A percentile compares a stretch with the other conserved stretches of the same genome.
These are phyloP conservation scores for Anthracocystis setariae DNA, from an alignment of 1,284 basidiomycete genomes.

Conservation along the genomic window DNA sequence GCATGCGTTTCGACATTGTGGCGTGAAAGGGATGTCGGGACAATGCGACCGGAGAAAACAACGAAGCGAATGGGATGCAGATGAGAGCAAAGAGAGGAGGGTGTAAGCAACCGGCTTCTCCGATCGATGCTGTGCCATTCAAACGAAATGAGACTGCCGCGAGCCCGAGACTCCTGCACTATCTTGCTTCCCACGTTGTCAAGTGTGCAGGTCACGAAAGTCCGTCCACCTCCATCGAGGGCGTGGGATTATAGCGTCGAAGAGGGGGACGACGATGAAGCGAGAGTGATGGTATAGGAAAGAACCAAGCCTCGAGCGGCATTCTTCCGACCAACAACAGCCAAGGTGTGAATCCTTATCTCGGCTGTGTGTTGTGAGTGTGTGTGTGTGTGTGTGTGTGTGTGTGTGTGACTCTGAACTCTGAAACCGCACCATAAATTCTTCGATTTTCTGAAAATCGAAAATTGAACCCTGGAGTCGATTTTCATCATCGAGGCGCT, in stretches of 20 bases:
- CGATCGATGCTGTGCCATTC: background rate
- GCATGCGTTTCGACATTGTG: constrained; percentile 61
- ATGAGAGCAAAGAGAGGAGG: background rate
- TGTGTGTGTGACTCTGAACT: too few species aligned
- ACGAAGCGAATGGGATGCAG: constrained; percentile 6
- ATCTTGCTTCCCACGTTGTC: constrained; percentile 11
- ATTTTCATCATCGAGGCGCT: background rate
- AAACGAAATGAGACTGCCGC: background rate
- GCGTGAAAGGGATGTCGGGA: background rate
- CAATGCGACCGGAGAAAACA: background rate
- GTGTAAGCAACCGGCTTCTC: constrained; percentile 2
- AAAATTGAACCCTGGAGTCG: background rate
- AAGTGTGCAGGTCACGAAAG: constrained; percentile 37
- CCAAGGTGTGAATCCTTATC: too few species aligned
- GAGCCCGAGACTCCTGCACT: constrained; percentile 15
- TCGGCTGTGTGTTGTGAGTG: too few species aligned
- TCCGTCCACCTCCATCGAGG: constrained; percentile 18
- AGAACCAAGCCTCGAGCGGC: background rate
- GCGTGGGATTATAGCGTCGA: background rate
- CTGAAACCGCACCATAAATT: background rate
- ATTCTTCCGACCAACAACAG: background rate
- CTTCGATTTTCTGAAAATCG: constrained; percentile 1
- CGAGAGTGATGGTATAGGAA: background rate
- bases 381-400: too few species aligned
- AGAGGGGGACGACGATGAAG: constrained; percentile 1